Evolutionary conservation across 1,139 yeast species (phyloP), one percentile per base, ranked within the genome.

Genomic region (Yamadazyma siamensis): DNA sequence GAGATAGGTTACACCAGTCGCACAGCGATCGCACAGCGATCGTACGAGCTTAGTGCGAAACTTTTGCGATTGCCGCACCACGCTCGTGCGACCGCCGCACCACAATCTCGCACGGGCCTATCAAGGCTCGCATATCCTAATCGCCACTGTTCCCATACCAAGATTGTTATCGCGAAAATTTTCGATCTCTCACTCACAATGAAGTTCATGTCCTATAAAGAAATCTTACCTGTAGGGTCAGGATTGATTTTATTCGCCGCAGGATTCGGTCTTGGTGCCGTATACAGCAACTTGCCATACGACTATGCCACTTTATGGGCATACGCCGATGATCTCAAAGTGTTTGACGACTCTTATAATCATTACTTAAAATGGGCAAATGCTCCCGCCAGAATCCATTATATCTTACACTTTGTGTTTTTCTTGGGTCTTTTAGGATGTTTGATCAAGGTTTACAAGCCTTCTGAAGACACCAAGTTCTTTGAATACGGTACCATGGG

Each of bases 401-500:
- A 81, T 49, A 68, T 75, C 16, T 65, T 84, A 44, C 88, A 86
- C 47, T 61, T 55, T 28, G 71, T 80, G 25, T 63, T 79, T 32
- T 60, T 49, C 2, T 35, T 87, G 25, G 96, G 94, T 3, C 65
- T 87, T 35, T 29, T 77, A 28, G 96, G 96, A 9, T 65, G 81
- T 36, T 68, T 83, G 44, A 71, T 84, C 55, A 87, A 88, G 65
- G 72, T 89, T 35, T 87, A 81, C 65, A 84, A 83, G 61, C 96
- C 97, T 12, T 57, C 75, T 30, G 91, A 82, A 36, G 94, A 91
- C 32, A 73, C 86, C 49, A 80, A 80, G 55, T 75, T 83, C 54
- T 89, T 91, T 54, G 98, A 91, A 57, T 94, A 94, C 44, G 95
- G 91, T 26, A 68, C 94, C 9, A 66, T 88, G 47, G 79, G 77